Evolutionary conservation across 331 rosid species (phyloP).

Genomic region (Telfairia occidentalis): DNA sequence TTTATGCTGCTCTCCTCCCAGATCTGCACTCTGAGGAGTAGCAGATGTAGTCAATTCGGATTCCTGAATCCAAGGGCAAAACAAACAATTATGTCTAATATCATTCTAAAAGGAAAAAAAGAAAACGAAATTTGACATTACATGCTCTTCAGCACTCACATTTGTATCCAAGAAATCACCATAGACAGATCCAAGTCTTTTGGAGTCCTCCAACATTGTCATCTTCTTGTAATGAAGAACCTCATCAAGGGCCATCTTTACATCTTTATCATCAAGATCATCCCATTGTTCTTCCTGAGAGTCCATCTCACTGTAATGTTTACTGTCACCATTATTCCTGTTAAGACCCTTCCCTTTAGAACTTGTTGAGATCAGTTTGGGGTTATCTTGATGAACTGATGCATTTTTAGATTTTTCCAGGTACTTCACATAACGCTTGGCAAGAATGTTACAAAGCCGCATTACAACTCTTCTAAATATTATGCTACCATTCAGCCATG

Average conservation of each 20-base stretch:
- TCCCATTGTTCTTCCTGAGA: slow-evolving; percentile 61
- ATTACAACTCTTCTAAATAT: slow-evolving; percentile 58
- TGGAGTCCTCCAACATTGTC: slow-evolving; percentile 50
- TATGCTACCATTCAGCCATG: slow-evolving; percentile 35
- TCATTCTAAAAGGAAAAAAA: background rate
- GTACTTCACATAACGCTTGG: slow-evolving; percentile 48
- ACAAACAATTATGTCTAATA: background rate
- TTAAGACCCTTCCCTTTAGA: slow-evolving; percentile 24
- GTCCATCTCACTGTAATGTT: slow-evolving; percentile 22
- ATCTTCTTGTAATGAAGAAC: slow-evolving; percentile 57
- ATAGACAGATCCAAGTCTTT: slow-evolving; percentile 31
- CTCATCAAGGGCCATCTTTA: slow-evolving; percentile 65
- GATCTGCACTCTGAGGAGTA: slow-evolving; percentile 32
- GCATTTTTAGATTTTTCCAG: slow-evolving; percentile 39
- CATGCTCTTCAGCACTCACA: slow-evolving; percentile 29
- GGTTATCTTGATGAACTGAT: slow-evolving; percentile 30
- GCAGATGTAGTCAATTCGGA: slow-evolving; percentile 27
- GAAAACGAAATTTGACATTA: slow-evolving; percentile 16
- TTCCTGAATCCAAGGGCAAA: slow-evolving; percentile 31
- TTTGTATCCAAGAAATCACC: slow-evolving; percentile 42
- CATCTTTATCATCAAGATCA: slow-evolving; percentile 46
- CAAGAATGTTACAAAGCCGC: slow-evolving; percentile 72
- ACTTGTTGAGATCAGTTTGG: slow-evolving; percentile 30
- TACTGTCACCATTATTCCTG: slow-evolving; percentile 16
- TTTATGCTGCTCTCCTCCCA: slow-evolving; percentile 23